Conservation (phyloP, 768 basidiomycete genomes). For the Suillus spraguei region DNA sequence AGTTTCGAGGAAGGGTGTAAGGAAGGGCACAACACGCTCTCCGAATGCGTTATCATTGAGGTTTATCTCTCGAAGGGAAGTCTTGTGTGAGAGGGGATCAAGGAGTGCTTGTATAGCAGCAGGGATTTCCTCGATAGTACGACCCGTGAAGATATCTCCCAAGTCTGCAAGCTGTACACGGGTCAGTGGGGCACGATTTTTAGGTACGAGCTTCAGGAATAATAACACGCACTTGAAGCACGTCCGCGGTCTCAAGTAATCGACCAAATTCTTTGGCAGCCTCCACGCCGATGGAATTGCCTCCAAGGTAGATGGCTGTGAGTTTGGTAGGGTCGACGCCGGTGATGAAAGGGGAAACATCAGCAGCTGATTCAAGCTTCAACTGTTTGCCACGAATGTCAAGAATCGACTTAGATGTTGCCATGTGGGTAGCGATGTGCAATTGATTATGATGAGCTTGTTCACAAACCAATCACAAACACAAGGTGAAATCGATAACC, state of each 20-base stretch:
- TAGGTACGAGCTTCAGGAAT: neutral
- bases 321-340: constrained; percentile 64
- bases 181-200: constrained; percentile 9
- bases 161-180: constrained; percentile 83
- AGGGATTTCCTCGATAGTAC: constrained; percentile 95
- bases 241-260: constrained; percentile 67
- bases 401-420: constrained; percentile 19
- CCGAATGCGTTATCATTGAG: constrained; percentile 97
- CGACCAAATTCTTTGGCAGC: constrained; percentile 85
- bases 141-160: constrained; percentile 97
- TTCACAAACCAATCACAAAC: neutral
- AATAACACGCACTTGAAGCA: constrained; percentile 64
- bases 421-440: constrained; percentile 19
- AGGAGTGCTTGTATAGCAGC: constrained; percentile 86
- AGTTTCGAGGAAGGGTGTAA: constrained; percentile 85
- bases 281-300: constrained; percentile 92
- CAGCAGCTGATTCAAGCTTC: constrained; percentile 75
- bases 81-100: constrained; percentile 79
- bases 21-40: constrained; percentile 90
- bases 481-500: constrained; percentile 21
- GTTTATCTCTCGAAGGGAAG: constrained; percentile 83
- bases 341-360: constrained; percentile 73
- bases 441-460: neutral
- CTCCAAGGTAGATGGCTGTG: constrained; percentile 91
- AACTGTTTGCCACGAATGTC: constrained; percentile 43